Percentiles rank a stretch among this genome's conserved stretches.
phyloP scores from a whole-genome alignment of 1,284 basidiomycete genomes.

The Boletus semigastroideus region DNA sequence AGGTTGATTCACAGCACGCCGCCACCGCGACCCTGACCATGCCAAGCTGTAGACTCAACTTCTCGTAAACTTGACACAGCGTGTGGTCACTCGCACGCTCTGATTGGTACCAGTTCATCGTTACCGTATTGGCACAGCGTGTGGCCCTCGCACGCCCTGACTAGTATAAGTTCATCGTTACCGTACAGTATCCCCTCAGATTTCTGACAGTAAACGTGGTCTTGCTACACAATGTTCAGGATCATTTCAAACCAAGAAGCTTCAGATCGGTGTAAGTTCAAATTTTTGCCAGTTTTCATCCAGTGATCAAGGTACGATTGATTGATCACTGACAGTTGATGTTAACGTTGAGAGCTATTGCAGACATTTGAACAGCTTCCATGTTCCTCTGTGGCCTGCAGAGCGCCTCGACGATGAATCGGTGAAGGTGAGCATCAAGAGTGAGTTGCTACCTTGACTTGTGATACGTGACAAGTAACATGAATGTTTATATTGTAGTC shows the following conservation, averaged over 20 bases:
- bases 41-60: neutral
- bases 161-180: too few species aligned
- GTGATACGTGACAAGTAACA: neutral
- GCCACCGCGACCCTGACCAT: neutral
- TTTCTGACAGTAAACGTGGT: neutral
- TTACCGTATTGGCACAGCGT: neutral
- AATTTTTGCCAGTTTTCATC: neutral
- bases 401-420: neutral
- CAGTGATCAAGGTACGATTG: neutral
- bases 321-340: neutral
- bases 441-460: neutral
- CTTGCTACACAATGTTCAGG: neutral
- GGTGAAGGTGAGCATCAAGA: neutral
- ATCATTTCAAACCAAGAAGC: neutral
- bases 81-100: neutral
- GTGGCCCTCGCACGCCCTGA: neutral
- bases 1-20: too few species aligned
- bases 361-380: neutral
- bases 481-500: neutral
- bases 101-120: too few species aligned
- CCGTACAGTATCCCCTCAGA: neutral
- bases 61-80: neutral
- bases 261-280: neutral
- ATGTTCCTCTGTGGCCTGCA: neutral
- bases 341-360: neutral